Base-by-base conservation (phyloP, 2,329 filamentous ascomycete genomes). In the Cladophialophora exuberans region DNA sequence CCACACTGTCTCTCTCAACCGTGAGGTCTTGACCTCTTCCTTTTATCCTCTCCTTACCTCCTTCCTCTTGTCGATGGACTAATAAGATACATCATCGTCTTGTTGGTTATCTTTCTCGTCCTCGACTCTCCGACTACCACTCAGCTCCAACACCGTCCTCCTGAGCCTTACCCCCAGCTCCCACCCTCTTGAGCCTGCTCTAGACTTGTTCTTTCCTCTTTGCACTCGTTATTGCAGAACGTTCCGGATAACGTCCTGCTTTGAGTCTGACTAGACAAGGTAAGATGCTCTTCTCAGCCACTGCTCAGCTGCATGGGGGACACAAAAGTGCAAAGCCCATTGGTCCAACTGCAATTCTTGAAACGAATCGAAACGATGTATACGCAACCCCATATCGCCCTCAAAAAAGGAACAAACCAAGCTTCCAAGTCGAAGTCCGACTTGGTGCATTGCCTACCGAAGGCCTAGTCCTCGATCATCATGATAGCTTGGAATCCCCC, bases 181-280 rank as follows among this genome's bases (percentile, higher is more conserved):
- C 25, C 18, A 17, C 35, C 39, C 43, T 33, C 26, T 50, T 55
- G 38, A 53, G 44, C 39, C 28, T 45, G 49, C 45, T 36, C 44
- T 42, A 30, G 41, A 45, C 43, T n/a, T 33, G 44, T 49, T 54
- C 46, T 23, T 39, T n/a, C 20, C 36, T 36, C 45, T 42, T 39
- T 59, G 54, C 60, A 58, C 39, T 61, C 56, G 51, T 60, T 48
- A 49, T 41, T 42, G 50, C 43, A 50, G 47, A 49, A 54, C 58
- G 52, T 62, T 62, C 62, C 61, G 60, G 62, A 53, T 53, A 64
- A 51, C 62, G 54, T 56, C 49, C 62, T 60, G 55, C 50, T 46
- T 50, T 42, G 54, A 9, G n/a, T 49, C 46, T 28, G n/a, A 39
- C 30, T 45, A 13, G 20, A 49, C 35, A 13, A 49, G 46, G 46